phyloP scores from a whole-genome alignment of 805 yeast genomes.

The Candida golubevii region DNA sequence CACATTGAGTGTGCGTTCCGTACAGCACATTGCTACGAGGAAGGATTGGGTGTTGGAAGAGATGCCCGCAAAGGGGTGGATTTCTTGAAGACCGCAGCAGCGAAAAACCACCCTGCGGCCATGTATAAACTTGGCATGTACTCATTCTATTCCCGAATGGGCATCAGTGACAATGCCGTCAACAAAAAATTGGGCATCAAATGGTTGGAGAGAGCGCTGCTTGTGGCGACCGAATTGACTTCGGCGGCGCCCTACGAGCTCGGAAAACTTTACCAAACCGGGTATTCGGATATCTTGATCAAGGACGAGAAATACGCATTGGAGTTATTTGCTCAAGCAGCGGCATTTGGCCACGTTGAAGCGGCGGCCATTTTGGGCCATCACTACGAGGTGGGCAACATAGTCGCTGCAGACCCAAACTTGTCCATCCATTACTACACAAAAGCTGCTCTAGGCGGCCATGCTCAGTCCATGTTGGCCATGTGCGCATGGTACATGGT shows the following conservation, averaged over 20 bases:
- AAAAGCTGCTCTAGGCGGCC: constrained; percentile 84
- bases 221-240: constrained; percentile 75
- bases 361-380: constrained; percentile 78
- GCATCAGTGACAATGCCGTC: constrained; percentile 60
- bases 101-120: constrained; percentile 93
- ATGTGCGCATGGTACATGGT: constrained; percentile 96
- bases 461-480: constrained; percentile 85
- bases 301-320: constrained; percentile 80
- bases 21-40: constrained; percentile 86
- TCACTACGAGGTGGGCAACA: constrained; percentile 77
- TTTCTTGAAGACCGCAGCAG: constrained; percentile 79
- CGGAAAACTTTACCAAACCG: constrained; percentile 77
- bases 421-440: constrained; percentile 90
- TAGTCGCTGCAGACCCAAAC: constrained; percentile 73
- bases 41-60: constrained; percentile 87
- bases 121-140: constrained; percentile 90
- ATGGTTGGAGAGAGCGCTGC: constrained; percentile 87
- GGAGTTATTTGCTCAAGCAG: constrained; percentile 82
- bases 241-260: constrained; percentile 94
- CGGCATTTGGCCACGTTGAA: constrained; percentile 79
- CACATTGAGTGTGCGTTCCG: constrained; percentile 90
- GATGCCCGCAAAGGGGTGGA: constrained; percentile 85
- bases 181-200: constrained; percentile 84
- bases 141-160: constrained; percentile 81
- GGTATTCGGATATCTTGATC: constrained; percentile 82